These are phyloP conservation scores for Dendrostoma leiphaemia DNA, from an alignment of 2,329 filamentous ascomycete genomes.

Conservation along the genomic window DNA sequence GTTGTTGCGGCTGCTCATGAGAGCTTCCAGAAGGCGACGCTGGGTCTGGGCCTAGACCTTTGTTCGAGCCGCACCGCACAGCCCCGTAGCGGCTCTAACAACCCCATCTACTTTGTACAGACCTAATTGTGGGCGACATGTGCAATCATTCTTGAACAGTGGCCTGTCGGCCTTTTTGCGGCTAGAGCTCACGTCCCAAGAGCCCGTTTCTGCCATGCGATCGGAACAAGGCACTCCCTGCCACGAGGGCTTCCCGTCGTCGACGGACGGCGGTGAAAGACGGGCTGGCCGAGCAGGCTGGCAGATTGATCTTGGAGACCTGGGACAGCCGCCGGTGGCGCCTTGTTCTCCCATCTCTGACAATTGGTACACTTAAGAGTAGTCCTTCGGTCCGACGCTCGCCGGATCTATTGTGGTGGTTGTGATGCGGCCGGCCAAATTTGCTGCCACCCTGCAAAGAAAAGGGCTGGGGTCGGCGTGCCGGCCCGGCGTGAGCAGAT, in stretches of 20 bases:
- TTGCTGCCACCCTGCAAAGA: too few species aligned
- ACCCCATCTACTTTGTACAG: too few species aligned
- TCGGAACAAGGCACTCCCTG: slow-evolving; percentile 1
- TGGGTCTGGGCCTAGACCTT: neutral
- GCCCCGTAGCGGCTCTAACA: too few species aligned
- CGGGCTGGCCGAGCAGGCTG: too few species aligned
- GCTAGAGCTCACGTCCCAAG: too few species aligned
- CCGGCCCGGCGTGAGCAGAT: too few species aligned
- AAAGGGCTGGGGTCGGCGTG: neutral
- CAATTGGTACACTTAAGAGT: too few species aligned
- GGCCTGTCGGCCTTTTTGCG: too few species aligned
- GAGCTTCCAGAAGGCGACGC: neutral
- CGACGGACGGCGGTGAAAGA: neutral
- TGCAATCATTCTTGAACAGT: too few species aligned
- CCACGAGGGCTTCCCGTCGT: neutral
- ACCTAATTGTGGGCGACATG: too few species aligned
- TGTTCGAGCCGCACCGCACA: too few species aligned
- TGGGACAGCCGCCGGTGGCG: neutral
- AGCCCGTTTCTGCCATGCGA: neutral
- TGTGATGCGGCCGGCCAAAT: too few species aligned
- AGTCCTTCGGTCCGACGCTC: slow-evolving; percentile 12
- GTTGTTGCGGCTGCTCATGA: neutral
- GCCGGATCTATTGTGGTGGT: slow-evolving; percentile 1
- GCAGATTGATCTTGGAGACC: neutral
- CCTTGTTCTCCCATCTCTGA: neutral